phyloP scores from a whole-genome alignment of 192 early-diverging fungal species.

The Phycomyces blakesleeanus region DNA sequence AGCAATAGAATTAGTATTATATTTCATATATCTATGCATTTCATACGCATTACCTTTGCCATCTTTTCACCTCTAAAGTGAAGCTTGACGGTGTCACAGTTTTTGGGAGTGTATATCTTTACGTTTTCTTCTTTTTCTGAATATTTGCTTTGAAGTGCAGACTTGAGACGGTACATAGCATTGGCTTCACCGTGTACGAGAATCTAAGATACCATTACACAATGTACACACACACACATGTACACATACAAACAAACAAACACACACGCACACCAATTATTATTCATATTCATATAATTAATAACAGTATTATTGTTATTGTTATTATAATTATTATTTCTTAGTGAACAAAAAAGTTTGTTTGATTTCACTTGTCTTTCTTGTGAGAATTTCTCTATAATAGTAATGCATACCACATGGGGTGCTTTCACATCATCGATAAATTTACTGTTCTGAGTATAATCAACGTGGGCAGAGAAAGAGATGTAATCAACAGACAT shows the following conservation, averaged over 20 bases:
- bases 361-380: neutral
- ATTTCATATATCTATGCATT: neutral
- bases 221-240: too few relatives aligned
- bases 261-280: too few relatives aligned
- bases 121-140: conserved; percentile 72
- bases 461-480: conserved; percentile 98
- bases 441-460: conserved; percentile 91
- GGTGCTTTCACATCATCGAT: conserved; percentile 93
- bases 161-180: conserved; percentile 86
- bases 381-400: neutral
- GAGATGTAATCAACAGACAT: conserved; percentile 92
- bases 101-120: conserved; percentile 84
- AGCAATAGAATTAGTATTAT: conserved; percentile 1
- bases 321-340: too few relatives aligned
- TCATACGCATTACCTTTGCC: conserved; percentile 60
- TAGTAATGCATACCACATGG: conserved; percentile 60
- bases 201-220: conserved; percentile 40
- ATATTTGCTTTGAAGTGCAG: conserved; percentile 82
- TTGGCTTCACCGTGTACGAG: conserved; percentile 96
- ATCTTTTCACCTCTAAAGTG: conserved; percentile 94
- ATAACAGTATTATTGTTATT: too few relatives aligned
- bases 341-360: too few relatives aligned
- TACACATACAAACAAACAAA: neutral
- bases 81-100: conserved; percentile 84
- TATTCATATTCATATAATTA: too few relatives aligned